Base-by-base conservation (phyloP, 768 basidiomycete species). In the Phanerodontia chrysosporium region DNA sequence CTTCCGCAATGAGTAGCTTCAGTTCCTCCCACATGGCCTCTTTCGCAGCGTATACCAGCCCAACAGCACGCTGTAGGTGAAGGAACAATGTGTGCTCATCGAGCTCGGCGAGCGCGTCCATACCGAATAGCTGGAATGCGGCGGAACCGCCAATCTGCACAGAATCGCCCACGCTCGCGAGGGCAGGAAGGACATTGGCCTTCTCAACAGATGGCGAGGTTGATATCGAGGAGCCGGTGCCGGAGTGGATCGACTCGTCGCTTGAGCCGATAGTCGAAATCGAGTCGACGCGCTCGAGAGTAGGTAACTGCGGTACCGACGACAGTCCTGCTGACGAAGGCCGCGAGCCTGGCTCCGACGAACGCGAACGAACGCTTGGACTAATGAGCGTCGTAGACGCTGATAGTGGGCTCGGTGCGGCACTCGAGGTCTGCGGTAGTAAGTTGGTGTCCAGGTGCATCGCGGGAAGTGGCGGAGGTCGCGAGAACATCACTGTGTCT, bases 21-120 rank as follows among this genome's bases (percentile, higher is more conserved):
- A 70, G 61, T 62, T 69, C 66, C 45, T 70, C 69, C 66, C 65
- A 69, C 69, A 70, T 70, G 32, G 67, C 65, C 60, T 70, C 69
- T 59, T 65, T 66, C 39, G 58, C 52, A 44, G 61, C 63, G 21
- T 66, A 51, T 39, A 70, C 69, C 27, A 61, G 48, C 24, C 61
- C 60, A 25, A 64, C 61, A 27, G 65, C 60, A n/a, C 68, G 67
- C 58, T 62, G 62, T 30, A 70, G 64, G 39, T 67, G 66, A 63
- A 66, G 64, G 59, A 60, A 65, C 56, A 64, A 55, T 25, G 65
- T 54, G 54, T 66, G 66, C 58, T 66, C 66, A 27, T 62, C 63
- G 25, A 68, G 61, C 14, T 56, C 21, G 21, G 55, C 61, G 29
- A 64, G 14, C 5, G 16, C 46, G 24, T 65, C 61, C 58, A 65